Percentiles rank a stretch among this genome's conserved stretches.
Conservation (phyloP, 345 rosid genomes). For the Trapa incisa region DNA sequence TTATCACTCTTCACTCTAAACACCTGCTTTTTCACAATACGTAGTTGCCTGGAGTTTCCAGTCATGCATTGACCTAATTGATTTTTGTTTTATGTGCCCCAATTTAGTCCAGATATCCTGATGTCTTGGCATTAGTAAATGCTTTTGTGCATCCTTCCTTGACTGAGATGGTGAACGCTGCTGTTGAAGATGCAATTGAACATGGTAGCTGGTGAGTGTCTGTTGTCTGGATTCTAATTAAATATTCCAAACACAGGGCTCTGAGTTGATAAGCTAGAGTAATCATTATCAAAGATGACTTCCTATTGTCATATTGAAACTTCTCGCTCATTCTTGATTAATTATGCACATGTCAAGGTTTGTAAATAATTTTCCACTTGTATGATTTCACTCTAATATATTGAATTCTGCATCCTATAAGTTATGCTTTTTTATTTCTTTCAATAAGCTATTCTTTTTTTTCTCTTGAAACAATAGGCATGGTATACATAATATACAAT, state of each 20-base stretch:
- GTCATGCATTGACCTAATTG: too few relatives aligned
- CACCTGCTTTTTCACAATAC: too few relatives aligned
- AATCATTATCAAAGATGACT: background rate
- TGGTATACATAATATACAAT: background rate
- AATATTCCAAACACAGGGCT: background rate
- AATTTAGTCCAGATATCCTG: slow-evolving; percentile 95
- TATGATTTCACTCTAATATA: background rate
- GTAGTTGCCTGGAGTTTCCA: too few relatives aligned
- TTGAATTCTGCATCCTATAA: background rate
- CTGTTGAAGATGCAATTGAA: slow-evolving; percentile 83
- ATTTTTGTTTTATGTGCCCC: slow-evolving; percentile 20
- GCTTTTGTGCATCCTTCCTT: slow-evolving; percentile 75
- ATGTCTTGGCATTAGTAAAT: slow-evolving; percentile 60
- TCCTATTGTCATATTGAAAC: background rate
- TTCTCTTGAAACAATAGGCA: too few relatives aligned
- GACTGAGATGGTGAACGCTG: slow-evolving; percentile 77
- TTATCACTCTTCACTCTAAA: too few relatives aligned
- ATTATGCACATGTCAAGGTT: background rate
- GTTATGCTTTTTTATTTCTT: background rate
- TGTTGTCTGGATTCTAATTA: background rate
- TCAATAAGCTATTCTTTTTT: background rate
- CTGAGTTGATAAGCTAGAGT: background rate
- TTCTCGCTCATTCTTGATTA: background rate
- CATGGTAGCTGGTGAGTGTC: slow-evolving; percentile 72
- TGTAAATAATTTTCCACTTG: background rate